Evolutionary conservation across 225 moss, liverwort and hornwort genomes (phyloP).

Genomic region (Bryoerythrophyllum caledonicum): DNA sequence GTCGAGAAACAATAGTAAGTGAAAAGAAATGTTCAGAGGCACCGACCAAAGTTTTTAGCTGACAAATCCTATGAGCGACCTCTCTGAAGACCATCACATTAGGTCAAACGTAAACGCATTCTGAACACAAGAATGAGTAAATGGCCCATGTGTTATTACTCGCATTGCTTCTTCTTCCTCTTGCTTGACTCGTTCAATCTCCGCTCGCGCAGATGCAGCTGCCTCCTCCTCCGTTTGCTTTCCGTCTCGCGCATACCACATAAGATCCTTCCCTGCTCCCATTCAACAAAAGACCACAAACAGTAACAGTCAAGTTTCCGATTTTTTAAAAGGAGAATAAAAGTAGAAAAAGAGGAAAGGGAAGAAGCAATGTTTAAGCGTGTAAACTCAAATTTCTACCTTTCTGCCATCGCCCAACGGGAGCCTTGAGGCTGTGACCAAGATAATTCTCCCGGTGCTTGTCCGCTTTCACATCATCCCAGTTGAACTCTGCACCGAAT

Average conservation of each 20-base stretch:
- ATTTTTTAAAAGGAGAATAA: not conserved
- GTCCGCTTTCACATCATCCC: conserved; percentile 94
- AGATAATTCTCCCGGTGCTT: conserved; percentile 96
- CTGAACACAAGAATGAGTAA: not conserved
- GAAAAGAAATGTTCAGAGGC: not conserved
- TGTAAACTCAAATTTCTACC: conserved; percentile 34
- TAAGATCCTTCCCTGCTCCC: conserved; percentile 85
- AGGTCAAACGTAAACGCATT: not conserved
- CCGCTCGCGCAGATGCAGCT: conserved; percentile 65
- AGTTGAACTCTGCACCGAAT: conserved; percentile 77
- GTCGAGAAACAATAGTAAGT: not conserved
- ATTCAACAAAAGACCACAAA: conserved; percentile 7
- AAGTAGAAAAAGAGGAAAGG: too few relatives aligned
- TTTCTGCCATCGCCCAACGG: conserved; percentile 99
- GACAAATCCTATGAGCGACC: conserved; percentile 1
- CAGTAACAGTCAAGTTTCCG: not conserved
- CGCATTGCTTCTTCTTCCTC: conserved; percentile 90
- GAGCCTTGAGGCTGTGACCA: conserved; percentile 96
- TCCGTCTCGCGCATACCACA: conserved; percentile 87
- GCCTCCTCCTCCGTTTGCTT: conserved; percentile 49
- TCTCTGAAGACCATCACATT: conserved; percentile 13
- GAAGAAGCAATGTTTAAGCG: not conserved
- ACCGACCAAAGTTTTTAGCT: not conserved
- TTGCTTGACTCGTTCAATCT: conserved; percentile 76
- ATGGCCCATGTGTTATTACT: conserved; percentile 32